Evolutionary conservation across 1,139 yeast genomes (phyloP), one percentile per base, ranked within the genome.

Genomic region (Candida sojae): DNA sequence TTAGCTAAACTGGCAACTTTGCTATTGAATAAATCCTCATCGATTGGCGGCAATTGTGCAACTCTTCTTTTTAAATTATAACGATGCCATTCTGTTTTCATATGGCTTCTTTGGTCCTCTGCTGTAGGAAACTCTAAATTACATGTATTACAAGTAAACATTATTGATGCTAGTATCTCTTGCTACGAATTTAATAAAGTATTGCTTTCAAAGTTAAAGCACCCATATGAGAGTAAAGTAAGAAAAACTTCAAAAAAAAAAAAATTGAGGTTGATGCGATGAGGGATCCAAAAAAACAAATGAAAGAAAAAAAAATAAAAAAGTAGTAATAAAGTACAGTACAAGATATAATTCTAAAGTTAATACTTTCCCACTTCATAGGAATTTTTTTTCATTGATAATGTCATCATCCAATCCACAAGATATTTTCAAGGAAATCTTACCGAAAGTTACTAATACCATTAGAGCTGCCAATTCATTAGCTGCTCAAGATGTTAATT

Each of bases 401-500:
- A 50, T 45, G 53, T 43, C 46, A 28, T 26, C 29, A 26, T 35
- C 45, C 9, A 40, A 44, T 37, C 45, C 41, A 10, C 45, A 45
- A 25, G 57, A 56, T 34, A 42, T 56, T 17, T 63, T 66, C 44
- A 58, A 62, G 7, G 64, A 54, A 17, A 60, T 68, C 4, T 55
- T 74, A 23, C 75, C 86, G 2, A 66, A 69, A 49, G 74, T 81
- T 3, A 74, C 81, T 44, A 74, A 74, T 26, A 74, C 86, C 1
- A 83, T 90, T 34, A 75, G 96, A 53, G 79, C 88, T 1, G 82
- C 97, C 0, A 73, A 86, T 5, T 82, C 88, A 2, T 68, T 93
- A 41, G 87, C 91, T 2, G 82, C 90, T 0, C 90, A 88, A 54
- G 99, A 93, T 69, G 79, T 91, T 26, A 79, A 78, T 40, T 93